A percentile compares a stretch with the other conserved stretches of the same genome.
These are phyloP conservation scores for Hypoxylon sp. DNA, from an alignment of 2,329 filamentous ascomycete species.

Conservation along the genomic window DNA sequence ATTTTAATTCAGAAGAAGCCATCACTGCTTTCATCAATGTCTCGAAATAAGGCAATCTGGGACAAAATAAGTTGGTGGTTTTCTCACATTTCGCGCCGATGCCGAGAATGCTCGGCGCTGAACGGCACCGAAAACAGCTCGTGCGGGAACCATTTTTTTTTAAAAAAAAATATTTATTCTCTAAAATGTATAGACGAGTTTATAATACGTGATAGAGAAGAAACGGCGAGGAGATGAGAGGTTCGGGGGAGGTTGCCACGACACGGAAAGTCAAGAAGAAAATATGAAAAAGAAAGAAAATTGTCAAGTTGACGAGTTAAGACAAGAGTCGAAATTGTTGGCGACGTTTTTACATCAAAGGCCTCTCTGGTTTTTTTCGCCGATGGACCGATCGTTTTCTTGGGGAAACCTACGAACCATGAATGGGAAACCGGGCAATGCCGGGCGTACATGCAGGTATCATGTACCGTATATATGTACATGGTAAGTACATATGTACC, in stretches of 20 bases:
- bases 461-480: too few species aligned
- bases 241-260: neutral
- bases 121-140: slow-evolving; percentile 59
- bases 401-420: slow-evolving; percentile 4
- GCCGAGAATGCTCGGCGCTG: slow-evolving; percentile 87
- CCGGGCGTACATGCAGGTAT: slow-evolving; percentile 29
- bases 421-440: slow-evolving; percentile 20
- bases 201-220: slow-evolving; percentile 11
- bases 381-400: slow-evolving; percentile 19
- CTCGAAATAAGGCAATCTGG: slow-evolving; percentile 4
- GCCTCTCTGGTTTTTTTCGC: slow-evolving; percentile 22
- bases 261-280: neutral
- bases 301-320: slow-evolving; percentile 1
- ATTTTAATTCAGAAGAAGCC: neutral
- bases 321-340: slow-evolving; percentile 23
- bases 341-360: slow-evolving; percentile 3
- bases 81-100: slow-evolving; percentile 80
- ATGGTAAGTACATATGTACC: neutral
- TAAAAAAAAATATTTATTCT: slow-evolving; percentile 10
- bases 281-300: neutral
- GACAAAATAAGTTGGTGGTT: slow-evolving; percentile 25
- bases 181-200: slow-evolving; percentile 6
- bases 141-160: slow-evolving; percentile 52
- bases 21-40: neutral
- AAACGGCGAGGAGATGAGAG: neutral